phyloP scores from a whole-genome alignment of 1,139 yeast species.

The Sugiyamaella paludigena region DNA sequence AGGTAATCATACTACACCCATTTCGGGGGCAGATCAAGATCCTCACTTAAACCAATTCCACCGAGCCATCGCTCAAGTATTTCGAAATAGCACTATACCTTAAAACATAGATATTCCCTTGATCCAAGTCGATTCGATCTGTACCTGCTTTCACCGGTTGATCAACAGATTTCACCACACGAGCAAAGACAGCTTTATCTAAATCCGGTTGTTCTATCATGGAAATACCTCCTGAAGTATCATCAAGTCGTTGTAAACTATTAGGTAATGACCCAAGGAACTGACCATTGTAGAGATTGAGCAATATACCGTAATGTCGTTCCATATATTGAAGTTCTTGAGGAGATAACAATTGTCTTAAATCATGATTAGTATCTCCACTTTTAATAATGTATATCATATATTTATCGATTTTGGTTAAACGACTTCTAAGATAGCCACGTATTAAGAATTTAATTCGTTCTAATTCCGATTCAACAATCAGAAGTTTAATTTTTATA shows the following conservation, averaged over 20 bases:
- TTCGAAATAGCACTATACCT: constrained; percentile 54
- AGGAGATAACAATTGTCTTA: constrained; percentile 45
- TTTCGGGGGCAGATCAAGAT: neutral
- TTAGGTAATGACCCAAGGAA: constrained; percentile 69
- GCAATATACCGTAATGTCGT: constrained; percentile 60
- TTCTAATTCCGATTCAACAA: constrained; percentile 89
- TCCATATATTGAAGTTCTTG: constrained; percentile 66
- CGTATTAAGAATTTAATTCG: constrained; percentile 77
- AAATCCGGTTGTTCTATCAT: constrained; percentile 81
- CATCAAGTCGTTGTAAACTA: constrained; percentile 69
- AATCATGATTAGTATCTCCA: constrained; percentile 19
- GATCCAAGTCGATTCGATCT: constrained; percentile 62
- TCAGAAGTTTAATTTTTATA: constrained; percentile 73
- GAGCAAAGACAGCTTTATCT: constrained; percentile 71
- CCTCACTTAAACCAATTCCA: constrained; percentile 29
- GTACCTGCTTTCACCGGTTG: constrained; percentile 36
- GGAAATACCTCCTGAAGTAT: constrained; percentile 66
- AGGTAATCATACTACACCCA: neutral
- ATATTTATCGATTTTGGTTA: constrained; percentile 61
- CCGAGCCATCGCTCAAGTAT: constrained; percentile 21
- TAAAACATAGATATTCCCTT: constrained; percentile 73
- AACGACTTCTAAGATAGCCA: constrained; percentile 73
- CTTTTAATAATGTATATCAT: constrained; percentile 50
- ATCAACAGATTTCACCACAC: constrained; percentile 47
- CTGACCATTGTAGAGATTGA: constrained; percentile 63